A percentile compares a stretch with the other conserved stretches of the same genome.
These are phyloP conservation scores for Ogataea nakhonphanomensis DNA, from an alignment of 805 yeast species.

Conservation along the genomic window DNA sequence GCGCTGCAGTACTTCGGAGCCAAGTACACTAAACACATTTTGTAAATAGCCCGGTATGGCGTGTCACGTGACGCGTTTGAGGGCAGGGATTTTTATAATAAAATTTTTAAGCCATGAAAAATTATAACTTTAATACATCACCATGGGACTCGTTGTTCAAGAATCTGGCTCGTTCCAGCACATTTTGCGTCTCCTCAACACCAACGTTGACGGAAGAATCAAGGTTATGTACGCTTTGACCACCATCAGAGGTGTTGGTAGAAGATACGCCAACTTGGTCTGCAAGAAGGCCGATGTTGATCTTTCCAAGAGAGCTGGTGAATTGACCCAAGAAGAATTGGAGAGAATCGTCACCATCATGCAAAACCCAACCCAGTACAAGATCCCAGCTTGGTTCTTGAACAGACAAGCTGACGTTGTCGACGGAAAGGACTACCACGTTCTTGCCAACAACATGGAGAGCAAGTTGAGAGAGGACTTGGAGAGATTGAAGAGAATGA, in stretches of 20 bases:
- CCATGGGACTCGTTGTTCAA: conserved; percentile 69
- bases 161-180: conserved; percentile 99
- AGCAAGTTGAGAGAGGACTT: conserved; percentile 99
- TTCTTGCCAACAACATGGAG: conserved; percentile 98
- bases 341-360: conserved; percentile 99
- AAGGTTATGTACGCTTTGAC: conserved; percentile 99
- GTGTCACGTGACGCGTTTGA: conserved; percentile 9
- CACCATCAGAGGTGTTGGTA: conserved; percentile 99
- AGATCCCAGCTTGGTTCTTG: conserved; percentile 99
- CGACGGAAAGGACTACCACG: conserved; percentile 99
- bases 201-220: conserved; percentile 99
- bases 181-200: conserved; percentile 99
- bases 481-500: conserved; percentile 99
- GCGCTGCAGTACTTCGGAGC: conserved; percentile 60
- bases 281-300: conserved; percentile 99
- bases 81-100: conserved; percentile 1
- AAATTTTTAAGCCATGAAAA: conserved; percentile 7
- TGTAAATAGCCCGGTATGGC: conserved; percentile 8
- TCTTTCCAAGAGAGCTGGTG: conserved; percentile 99
- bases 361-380: conserved; percentile 99
- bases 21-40: conserved; percentile 20
- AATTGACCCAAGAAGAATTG: conserved; percentile 99
- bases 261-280: conserved; percentile 99
- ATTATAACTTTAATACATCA: conserved; percentile 9
- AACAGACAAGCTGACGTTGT: conserved; percentile 98